These are phyloP conservation scores for Yamadazyma mexicana DNA, from an alignment of 1,139 yeast species.

Conservation along the genomic window DNA sequence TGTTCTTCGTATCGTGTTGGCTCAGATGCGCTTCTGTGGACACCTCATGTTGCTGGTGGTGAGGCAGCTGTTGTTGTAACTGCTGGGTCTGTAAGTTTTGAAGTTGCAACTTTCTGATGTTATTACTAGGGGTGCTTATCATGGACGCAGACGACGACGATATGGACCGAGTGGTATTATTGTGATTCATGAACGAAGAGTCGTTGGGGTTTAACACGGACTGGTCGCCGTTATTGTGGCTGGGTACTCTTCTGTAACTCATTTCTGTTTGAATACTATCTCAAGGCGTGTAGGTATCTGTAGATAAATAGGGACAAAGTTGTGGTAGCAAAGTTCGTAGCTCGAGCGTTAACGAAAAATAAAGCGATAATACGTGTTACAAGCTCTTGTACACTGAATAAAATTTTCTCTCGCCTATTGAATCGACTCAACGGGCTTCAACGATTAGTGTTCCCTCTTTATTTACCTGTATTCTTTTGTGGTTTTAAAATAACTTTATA, in stretches of 20 bases:
- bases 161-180: slow-evolving; percentile 25
- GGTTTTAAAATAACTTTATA: background rate
- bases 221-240: slow-evolving; percentile 19
- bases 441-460: background rate
- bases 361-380: too few species aligned
- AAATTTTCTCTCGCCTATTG: too few species aligned
- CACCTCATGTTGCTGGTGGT: slow-evolving; percentile 4
- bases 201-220: slow-evolving; percentile 22
- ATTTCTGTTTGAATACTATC: slow-evolving; percentile 1
- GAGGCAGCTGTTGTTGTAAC: slow-evolving; percentile 16
- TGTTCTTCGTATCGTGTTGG: slow-evolving; percentile 1
- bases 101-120: slow-evolving; percentile 25
- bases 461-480: background rate
- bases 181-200: slow-evolving; percentile 14
- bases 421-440: too few species aligned
- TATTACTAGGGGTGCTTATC: slow-evolving; percentile 35
- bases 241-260: slow-evolving; percentile 19
- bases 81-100: slow-evolving; percentile 12
- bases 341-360: too few species aligned
- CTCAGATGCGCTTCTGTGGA: slow-evolving; percentile 3
- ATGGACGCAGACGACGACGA: slow-evolving; percentile 33
- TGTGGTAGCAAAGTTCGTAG: too few species aligned
- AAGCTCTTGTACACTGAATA: too few species aligned
- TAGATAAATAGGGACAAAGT: too few species aligned
- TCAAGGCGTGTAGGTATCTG: too few species aligned